These are phyloP conservation scores for Jamesozyma spencerorum DNA, from an alignment of 805 yeast species.

Conservation along the genomic window DNA sequence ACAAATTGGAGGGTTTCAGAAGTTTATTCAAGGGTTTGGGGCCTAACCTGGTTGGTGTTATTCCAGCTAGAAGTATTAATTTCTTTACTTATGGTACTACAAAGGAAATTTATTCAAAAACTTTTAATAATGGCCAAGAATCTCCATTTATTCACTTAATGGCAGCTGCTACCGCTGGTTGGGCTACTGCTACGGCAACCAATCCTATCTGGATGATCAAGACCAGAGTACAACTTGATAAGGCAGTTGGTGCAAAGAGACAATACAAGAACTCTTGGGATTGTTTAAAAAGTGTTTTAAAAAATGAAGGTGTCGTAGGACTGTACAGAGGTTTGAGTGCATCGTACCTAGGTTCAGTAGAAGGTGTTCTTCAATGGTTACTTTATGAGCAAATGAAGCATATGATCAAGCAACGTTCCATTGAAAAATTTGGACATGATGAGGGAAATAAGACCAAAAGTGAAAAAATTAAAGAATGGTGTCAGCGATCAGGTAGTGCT, in stretches of 20 bases:
- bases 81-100: slow-evolving; percentile 95
- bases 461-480: slow-evolving; percentile 78
- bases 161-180: slow-evolving; percentile 86
- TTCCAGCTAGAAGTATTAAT: slow-evolving; percentile 94
- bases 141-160: slow-evolving; percentile 76
- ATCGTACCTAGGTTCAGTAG: slow-evolving; percentile 86
- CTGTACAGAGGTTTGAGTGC: slow-evolving; percentile 89
- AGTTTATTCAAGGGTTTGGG: slow-evolving; percentile 93
- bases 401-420: slow-evolving; percentile 47
- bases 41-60: slow-evolving; percentile 93
- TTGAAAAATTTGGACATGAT: slow-evolving; percentile 31
- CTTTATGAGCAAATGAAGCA: slow-evolving; percentile 89
- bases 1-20: slow-evolving; percentile 66
- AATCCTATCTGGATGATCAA: slow-evolving; percentile 97
- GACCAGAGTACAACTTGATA: slow-evolving; percentile 88
- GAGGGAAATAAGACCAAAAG: slow-evolving; percentile 33
- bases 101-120: slow-evolving; percentile 59
- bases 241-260: slow-evolving; percentile 43
- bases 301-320: slow-evolving; percentile 70
- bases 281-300: slow-evolving; percentile 60
- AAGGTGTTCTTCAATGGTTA: slow-evolving; percentile 93
- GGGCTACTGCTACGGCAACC: slow-evolving; percentile 90
- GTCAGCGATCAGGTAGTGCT: slow-evolving; percentile 93
- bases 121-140: slow-evolving; percentile 66
- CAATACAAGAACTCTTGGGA: slow-evolving; percentile 79